Base-by-base conservation (phyloP, 768 basidiomycete species). In the Lactarius quietus region DNA sequence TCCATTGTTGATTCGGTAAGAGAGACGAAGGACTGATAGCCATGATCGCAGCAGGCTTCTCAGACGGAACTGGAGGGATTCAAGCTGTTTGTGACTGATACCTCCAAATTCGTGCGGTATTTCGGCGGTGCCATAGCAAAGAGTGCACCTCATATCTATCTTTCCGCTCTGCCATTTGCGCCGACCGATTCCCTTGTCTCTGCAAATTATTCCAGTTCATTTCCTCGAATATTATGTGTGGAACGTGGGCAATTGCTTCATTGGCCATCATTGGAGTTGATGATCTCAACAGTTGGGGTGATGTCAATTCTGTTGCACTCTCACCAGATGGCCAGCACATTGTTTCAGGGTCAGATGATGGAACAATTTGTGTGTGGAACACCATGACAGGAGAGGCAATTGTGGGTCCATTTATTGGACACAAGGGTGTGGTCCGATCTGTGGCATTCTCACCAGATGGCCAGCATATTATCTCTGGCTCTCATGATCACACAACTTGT, bases 221-320 rank as follows among this genome's bases (percentile, higher is more conserved):
- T 45, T n/a, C 59, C 48, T 17, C 38, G 20, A 26, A 52, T 17
- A 1, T 15, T 60, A 31, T 12, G 6, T 6, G 1, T 48, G 45
- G 23, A 48, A 15, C 14, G 23, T 48, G 45, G 45, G 45, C 23
- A 6, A 45, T 26, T 48, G 23, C 23, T 28, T 29, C 20, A 45
- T 45, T 60, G 59, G 43, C 59, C 43, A 23, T 4, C 48, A 23
- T 45, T 20, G 3, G 41, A 48, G 41, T 23, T 45, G 29, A 18
- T 31, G 39, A 52, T 48, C 38, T 18, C 31, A 20, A 17, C n/a
- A 9, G n/a, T 9, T 23, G 33, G 20, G 17, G 15, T 12, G 6
- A 15, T 18, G 53, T n/a, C 20, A 7, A 18, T 29, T 54, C 53
- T 8, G n/a, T 64, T 20, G 63, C 66, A 10, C 53, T 61, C 63